Evolutionary conservation across 2,329 filamentous ascomycete species (phyloP).

Genomic region (Leptographium procerum): DNA sequence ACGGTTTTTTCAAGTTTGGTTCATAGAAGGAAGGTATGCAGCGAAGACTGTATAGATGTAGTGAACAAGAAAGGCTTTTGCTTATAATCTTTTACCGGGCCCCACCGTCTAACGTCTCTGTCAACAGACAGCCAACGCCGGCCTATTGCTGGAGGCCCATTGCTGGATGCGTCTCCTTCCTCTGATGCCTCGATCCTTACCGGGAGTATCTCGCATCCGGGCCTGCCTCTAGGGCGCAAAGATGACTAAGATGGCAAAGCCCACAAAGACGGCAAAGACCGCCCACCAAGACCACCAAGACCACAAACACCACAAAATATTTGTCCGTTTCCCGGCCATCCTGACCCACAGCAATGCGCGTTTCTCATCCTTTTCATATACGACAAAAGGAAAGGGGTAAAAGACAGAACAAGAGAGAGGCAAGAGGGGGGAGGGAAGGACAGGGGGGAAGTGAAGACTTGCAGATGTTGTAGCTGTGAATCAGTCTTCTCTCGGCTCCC

Average conservation of each 20-base stretch:
- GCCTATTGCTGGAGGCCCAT: not conserved
- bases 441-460: no score
- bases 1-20: not conserved
- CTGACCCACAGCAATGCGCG: not conserved
- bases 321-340: not conserved
- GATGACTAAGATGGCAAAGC: no score
- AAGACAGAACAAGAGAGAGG: not conserved
- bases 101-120: no score
- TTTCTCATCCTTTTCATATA: conserved; percentile 1
- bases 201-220: not conserved
- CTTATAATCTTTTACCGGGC: not conserved
- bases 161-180: not conserved
- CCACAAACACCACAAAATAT: not conserved
- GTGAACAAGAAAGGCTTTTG: not conserved
- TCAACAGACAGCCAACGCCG: not conserved
- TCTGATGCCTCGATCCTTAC: not conserved
- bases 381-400: conserved; percentile 10
- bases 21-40: not conserved
- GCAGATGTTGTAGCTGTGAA: not conserved
- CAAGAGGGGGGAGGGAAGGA: not conserved
- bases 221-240: not conserved
- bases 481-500: conserved; percentile 23
- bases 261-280: no score
- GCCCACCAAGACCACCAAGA: no score
- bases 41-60: not conserved